phyloP scores from a whole-genome alignment of 2,329 filamentous ascomycete species.

The Mycosphaerelloides madeirae region DNA sequence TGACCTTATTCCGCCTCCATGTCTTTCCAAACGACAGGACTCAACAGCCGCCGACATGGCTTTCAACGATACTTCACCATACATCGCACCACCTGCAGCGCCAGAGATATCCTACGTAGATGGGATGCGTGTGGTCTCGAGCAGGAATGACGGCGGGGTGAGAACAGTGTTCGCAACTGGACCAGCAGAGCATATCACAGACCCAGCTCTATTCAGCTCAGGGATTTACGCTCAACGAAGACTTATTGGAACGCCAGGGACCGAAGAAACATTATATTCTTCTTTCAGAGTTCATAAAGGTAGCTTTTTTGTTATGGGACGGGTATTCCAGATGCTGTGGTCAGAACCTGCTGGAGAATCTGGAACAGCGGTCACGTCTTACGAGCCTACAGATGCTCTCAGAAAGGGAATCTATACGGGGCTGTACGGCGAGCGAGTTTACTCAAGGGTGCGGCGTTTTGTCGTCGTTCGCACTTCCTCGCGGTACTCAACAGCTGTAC shows the following conservation, averaged over 20 bases:
- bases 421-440: constrained; percentile 6
- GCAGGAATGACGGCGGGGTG: background rate
- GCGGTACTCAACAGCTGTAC: constrained; percentile 20
- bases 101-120: background rate
- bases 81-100: background rate
- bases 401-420: background rate
- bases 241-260: background rate
- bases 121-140: background rate
- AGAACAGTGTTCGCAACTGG: background rate
- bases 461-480: constrained; percentile 27
- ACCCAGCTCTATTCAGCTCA: background rate
- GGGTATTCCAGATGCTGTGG: constrained; percentile 21
- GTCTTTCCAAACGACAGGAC: too few relatives aligned
- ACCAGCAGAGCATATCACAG: background rate
- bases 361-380: constrained; percentile 2
- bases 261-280: constrained; percentile 4
- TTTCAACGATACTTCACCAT: too few relatives aligned
- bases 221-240: background rate
- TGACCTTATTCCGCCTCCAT: too few relatives aligned
- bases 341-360: constrained; percentile 18
- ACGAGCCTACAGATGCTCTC: background rate
- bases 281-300: background rate
- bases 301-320: constrained; percentile 14
- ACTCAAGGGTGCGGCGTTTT: constrained; percentile 24
- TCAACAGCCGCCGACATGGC: too few relatives aligned